Percentiles rank a stretch among this genome's conserved stretches.
These are phyloP conservation scores for Pseudocercospora fuligena DNA, from an alignment of 2,329 filamentous ascomycete species.

Conservation along the genomic window DNA sequence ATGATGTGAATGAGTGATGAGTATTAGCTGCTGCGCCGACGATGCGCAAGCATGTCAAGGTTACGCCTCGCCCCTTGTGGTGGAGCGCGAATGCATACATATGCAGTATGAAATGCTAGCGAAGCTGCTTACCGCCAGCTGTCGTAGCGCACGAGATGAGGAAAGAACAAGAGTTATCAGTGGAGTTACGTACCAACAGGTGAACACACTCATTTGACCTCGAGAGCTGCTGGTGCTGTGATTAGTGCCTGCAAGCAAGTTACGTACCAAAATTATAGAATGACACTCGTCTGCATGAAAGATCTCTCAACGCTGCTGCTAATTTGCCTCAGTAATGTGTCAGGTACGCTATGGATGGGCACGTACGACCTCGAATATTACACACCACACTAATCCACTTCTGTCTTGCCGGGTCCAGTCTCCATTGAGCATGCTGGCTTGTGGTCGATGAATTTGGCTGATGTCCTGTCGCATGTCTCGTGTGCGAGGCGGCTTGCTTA, in stretches of 20 bases:
- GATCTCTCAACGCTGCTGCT: background rate
- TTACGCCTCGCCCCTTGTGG: background rate
- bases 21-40: background rate
- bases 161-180: background rate
- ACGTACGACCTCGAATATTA: background rate
- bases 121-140: slow-evolving; percentile 17
- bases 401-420: background rate
- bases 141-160: background rate
- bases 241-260: background rate
- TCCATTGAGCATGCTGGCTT: background rate
- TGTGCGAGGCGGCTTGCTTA: background rate
- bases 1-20: slow-evolving; percentile 23
- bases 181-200: background rate
- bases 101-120: slow-evolving; percentile 1
- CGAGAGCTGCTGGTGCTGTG: background rate
- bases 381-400: background rate
- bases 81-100: background rate
- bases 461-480: background rate
- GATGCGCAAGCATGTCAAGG: background rate
- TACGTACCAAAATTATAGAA: slow-evolving; percentile 9
- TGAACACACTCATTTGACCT: background rate
- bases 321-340: background rate
- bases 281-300: background rate
- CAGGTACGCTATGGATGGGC: background rate
- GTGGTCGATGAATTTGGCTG: background rate